Evolutionary conservation across 2,329 filamentous ascomycete genomes (phyloP).

Genomic region (Ophiostoma himal-ulmi): DNA sequence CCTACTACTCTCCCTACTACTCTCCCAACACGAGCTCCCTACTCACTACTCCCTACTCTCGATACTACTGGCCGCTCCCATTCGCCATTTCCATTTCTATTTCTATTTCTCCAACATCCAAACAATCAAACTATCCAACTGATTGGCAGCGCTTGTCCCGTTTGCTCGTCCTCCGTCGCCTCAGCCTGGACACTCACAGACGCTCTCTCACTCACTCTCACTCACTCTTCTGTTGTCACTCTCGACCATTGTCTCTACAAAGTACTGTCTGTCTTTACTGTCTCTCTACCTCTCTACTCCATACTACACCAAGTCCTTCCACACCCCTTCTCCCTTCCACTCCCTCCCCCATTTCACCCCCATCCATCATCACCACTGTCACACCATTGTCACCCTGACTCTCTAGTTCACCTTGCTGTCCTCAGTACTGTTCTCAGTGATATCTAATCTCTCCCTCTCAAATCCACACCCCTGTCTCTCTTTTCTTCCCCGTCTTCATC

Average conservation of each 20-base stretch:
- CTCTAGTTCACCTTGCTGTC: not conserved
- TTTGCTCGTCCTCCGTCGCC: conserved; percentile 9
- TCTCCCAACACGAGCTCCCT: not conserved
- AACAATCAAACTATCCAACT: conserved; percentile 14
- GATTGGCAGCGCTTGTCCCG: conserved; percentile 21
- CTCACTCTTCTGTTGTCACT: not conserved
- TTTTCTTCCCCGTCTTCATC: not conserved
- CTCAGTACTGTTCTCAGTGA: not conserved
- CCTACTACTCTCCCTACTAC: not conserved
- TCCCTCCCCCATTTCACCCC: not conserved
- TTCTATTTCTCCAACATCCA: not conserved
- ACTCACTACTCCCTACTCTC: not conserved
- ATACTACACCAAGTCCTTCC: not conserved
- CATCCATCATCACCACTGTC: not conserved
- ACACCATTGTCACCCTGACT: not conserved
- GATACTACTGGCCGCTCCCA: not conserved
- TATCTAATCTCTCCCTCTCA: not conserved
- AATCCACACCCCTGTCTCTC: not conserved
- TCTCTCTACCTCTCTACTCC: not conserved
- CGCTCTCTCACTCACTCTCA: not conserved
- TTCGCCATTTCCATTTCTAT: not conserved
- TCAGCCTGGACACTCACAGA: not conserved
- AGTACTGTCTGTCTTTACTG: not conserved
- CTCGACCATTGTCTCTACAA: not conserved
- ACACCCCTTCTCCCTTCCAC: conserved; percentile 1